A percentile compares a stretch with the other conserved stretches of the same genome.
phyloP scores from a whole-genome alignment of 192 early-diverging fungal species.

The Geranomyces variabilis region DNA sequence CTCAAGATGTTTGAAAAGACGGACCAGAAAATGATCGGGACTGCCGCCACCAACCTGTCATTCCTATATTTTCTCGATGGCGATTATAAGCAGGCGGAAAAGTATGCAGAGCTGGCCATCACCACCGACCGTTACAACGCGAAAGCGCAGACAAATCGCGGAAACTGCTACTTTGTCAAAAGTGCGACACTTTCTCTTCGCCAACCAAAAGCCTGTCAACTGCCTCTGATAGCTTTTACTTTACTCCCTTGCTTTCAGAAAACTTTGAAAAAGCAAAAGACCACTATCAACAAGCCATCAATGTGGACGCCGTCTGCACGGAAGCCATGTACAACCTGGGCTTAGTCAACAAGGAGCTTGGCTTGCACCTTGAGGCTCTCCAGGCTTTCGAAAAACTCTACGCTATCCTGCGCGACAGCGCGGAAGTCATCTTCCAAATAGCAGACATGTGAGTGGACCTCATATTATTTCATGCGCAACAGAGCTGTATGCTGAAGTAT shows the following conservation, averaged over 20 bases:
- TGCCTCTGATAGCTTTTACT: too few species aligned
- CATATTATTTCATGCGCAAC: constrained; percentile 3
- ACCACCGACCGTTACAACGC: constrained; percentile 60
- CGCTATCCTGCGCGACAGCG: constrained; percentile 55
- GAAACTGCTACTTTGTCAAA: constrained; percentile 47
- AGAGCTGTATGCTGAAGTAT: background rate
- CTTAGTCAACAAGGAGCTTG: constrained; percentile 49
- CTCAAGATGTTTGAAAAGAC: constrained; percentile 63
- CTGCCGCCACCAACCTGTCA: constrained; percentile 61
- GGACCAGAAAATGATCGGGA: constrained; percentile 55
- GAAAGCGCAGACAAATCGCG: constrained; percentile 60
- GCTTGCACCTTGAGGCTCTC: constrained; percentile 47
- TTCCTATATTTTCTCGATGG: constrained; percentile 64
- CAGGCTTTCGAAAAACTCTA: constrained; percentile 63
- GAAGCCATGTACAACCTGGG: constrained; percentile 67
- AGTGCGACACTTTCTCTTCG: constrained; percentile 18
- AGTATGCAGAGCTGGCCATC: constrained; percentile 61
- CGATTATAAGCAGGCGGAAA: constrained; percentile 55
- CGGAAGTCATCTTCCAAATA: constrained; percentile 64
- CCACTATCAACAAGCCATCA: constrained; percentile 56
- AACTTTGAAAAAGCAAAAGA: constrained; percentile 54
- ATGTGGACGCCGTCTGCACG: constrained; percentile 59
- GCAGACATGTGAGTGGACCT: constrained; percentile 54
- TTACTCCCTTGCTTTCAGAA: too few species aligned
- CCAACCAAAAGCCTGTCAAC: too few species aligned